A percentile compares a stretch with the other conserved stretches of the same genome.
Conservation (phyloP, 2,329 filamentous ascomycete genomes). For the Pyrenochaeta sp. region DNA sequence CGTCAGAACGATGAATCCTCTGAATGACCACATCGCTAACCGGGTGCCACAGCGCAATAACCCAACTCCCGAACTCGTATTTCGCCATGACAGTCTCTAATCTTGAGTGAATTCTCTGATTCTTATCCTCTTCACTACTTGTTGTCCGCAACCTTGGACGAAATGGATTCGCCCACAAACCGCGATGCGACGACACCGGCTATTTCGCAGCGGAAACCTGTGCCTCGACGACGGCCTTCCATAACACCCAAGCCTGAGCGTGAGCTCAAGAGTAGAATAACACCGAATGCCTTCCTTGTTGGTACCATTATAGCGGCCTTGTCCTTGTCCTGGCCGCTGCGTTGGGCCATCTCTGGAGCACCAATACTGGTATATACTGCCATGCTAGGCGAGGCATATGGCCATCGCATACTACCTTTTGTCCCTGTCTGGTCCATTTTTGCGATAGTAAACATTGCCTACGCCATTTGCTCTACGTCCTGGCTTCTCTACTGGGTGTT, state of each 20-base stretch:
- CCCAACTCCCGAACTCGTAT: background rate
- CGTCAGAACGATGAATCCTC: constrained; percentile 19
- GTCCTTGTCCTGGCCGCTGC: constrained; percentile 28
- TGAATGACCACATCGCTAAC: constrained; percentile 12
- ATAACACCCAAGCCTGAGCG: constrained; percentile 13
- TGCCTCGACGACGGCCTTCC: constrained; percentile 7
- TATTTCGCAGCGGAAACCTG: constrained; percentile 20
- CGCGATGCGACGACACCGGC: constrained; percentile 7
- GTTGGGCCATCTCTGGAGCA: constrained; percentile 55
- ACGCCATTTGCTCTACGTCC: constrained; percentile 59
- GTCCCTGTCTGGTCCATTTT: constrained; percentile 59
- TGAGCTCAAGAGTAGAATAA: constrained; percentile 17
- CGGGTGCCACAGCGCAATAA: constrained; percentile 5
- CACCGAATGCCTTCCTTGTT: constrained; percentile 24
- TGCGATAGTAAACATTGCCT: constrained; percentile 56
- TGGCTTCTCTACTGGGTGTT: constrained; percentile 62
- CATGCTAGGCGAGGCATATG: constrained; percentile 47
- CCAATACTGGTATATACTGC: constrained; percentile 49
- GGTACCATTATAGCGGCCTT: constrained; percentile 12
- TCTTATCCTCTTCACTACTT: background rate
- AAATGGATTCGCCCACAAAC: constrained; percentile 17
- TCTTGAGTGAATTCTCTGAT: background rate
- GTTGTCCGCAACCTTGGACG: background rate
- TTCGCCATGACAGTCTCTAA: background rate
- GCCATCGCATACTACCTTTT: constrained; percentile 53